Evolutionary conservation across 2,329 filamentous ascomycete genomes (phyloP).

Genomic region (Sarocladium kiliense): DNA sequence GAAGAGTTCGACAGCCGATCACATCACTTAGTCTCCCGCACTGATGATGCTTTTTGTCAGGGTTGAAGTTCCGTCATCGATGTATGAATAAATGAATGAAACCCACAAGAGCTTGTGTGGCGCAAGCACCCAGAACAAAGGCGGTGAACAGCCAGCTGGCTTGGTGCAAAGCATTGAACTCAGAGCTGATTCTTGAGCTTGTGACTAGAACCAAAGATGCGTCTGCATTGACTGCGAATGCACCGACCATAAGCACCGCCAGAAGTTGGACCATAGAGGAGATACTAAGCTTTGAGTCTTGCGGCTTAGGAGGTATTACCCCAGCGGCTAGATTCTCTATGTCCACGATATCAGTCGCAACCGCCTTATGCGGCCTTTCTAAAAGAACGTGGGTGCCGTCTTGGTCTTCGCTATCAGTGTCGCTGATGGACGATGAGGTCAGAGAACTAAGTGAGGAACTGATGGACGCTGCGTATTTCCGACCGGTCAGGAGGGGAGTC

Average conservation of each 20-base stretch:
- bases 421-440: background rate
- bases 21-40: background rate
- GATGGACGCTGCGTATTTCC: background rate
- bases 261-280: background rate
- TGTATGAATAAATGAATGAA: background rate
- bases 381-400: background rate
- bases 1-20: background rate
- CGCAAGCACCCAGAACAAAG: constrained; percentile 24
- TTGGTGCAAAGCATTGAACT: constrained; percentile 50
- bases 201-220: constrained; percentile 61
- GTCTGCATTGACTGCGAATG: constrained; percentile 63
- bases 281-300: background rate
- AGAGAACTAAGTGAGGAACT: background rate
- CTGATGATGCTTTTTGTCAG: background rate
- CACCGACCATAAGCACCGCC: constrained; percentile 19
- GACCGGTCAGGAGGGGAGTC: background rate
- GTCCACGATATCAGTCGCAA: background rate
- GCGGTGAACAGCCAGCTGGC: constrained; percentile 38
- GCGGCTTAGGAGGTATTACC: background rate
- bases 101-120: constrained; percentile 36
- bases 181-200: constrained; percentile 55
- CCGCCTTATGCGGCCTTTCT: background rate
- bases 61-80: background rate
- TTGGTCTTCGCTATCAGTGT: background rate
- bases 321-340: background rate